Evolutionary conservation across 2,329 filamentous ascomycete genomes (phyloP).

Genomic region (Xylariaceae sp.): DNA sequence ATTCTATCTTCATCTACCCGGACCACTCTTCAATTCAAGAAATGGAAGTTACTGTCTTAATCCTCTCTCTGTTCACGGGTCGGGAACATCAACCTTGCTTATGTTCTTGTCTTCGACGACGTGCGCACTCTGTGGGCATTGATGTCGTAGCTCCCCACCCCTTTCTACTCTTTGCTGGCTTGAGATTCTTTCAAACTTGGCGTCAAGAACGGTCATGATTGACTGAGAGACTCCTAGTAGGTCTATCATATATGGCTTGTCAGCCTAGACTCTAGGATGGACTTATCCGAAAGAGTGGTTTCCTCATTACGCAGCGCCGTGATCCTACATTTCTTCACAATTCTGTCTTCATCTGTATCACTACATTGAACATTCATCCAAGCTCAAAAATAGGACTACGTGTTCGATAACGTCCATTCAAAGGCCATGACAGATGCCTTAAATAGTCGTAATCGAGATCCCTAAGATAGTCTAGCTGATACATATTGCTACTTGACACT

Average conservation of each 20-base stretch:
- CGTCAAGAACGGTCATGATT: neutral
- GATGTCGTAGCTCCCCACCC: neutral
- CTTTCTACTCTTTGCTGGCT: neutral
- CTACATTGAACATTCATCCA: too few species aligned
- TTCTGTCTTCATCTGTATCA: too few species aligned
- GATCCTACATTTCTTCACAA: too few species aligned
- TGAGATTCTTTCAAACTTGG: neutral
- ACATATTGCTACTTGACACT: too few species aligned
- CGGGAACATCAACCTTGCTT: neutral
- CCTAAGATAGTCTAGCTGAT: too few species aligned
- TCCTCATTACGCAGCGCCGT: too few species aligned
- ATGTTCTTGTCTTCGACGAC: neutral
- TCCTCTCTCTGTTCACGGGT: neutral
- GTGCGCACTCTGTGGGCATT: neutral
- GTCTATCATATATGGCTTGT: neutral
- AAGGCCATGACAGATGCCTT: too few species aligned
- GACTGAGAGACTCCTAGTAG: neutral
- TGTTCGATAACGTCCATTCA: too few species aligned
- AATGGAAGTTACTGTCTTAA: constrained; percentile 3
- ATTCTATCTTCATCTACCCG: constrained; percentile 1
- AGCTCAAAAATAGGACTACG: too few species aligned
- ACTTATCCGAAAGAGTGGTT: too few species aligned
- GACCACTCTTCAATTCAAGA: neutral
- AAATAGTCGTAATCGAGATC: too few species aligned
- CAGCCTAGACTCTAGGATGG: neutral